Evolutionary conservation across 2,329 filamentous ascomycete species (phyloP), one percentile per base, ranked within the genome.

Genomic region (Xylaria sp.): DNA sequence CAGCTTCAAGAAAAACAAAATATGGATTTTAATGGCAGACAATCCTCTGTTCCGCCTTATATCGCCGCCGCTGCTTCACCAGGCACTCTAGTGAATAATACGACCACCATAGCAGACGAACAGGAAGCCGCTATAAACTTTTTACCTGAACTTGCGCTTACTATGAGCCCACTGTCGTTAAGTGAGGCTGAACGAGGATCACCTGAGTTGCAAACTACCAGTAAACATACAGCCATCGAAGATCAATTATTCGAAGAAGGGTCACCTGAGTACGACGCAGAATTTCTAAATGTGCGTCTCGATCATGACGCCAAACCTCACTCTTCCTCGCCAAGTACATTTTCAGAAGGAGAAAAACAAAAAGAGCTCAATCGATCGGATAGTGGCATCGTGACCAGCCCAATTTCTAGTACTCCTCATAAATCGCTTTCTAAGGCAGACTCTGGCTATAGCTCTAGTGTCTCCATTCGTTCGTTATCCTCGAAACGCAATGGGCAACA

Each of bases 391-490:
- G 78, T 82, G 33, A 82, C 84, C 1, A 85, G 81, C 62, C 82
- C 83, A 4, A 80, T 80, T 1, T 82, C 82, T 4, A 81, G 83
- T 59, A 77, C 72, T 15, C 80, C 82, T 0, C 79, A 79, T 17
- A 84, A 82, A 63, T 77, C 83, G 5, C 78, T 87, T n/a, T 83
- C 84, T 38, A 88, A 88, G 69, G 83, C 86, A 46, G 88, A 90
- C 73, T 89, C 87, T 31, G 87, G 87, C 17, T 90, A 90, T 73
- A 87, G 87, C 73, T 90, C 87, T 7, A 89, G 85, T 72, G 80
- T 86, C 4, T 90, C 88, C 13, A 76, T 89, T 20, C 83, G 85
- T 46, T 89, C 87, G 0, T 81, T 86, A 62, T 79, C 81, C 26
- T 74, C 77, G 9, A 81, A 79, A 67, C 66, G 75, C 11, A 73